These are phyloP conservation scores for Crithidia bombi DNA, from an alignment of 208 protist genomes.

Conservation along the genomic window DNA sequence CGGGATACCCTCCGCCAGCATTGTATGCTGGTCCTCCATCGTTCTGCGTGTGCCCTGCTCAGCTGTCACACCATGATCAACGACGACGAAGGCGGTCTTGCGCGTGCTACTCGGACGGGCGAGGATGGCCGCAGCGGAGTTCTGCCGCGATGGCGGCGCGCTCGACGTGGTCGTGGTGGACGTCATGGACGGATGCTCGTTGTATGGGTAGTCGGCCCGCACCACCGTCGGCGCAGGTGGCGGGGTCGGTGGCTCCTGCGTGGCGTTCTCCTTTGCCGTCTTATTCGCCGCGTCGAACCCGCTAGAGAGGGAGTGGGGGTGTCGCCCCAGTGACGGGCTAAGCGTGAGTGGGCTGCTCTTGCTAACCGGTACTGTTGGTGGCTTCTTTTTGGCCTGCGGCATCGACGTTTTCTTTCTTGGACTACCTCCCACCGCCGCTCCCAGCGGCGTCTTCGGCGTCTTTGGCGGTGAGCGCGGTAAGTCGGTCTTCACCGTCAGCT, in stretches of 20 bases:
- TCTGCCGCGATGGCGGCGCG: conserved; percentile 16
- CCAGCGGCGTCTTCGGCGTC: conserved; percentile 14
- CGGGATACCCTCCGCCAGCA: conserved; percentile 79
- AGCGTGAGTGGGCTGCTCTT: conserved; percentile 26
- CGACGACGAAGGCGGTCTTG: conserved; percentile 58
- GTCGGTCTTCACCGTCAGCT: conserved; percentile 18
- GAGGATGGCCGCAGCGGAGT: conserved; percentile 20
- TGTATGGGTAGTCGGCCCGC: conserved; percentile 1
- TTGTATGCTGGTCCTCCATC: conserved; percentile 91
- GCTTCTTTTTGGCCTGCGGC: conserved; percentile 30
- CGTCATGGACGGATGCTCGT: conserved; percentile 3
- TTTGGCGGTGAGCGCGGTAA: conserved; percentile 12
- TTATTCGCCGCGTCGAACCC: background rate
- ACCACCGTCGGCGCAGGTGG: conserved; percentile 8
- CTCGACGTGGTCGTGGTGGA: conserved; percentile 20
- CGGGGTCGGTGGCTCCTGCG: background rate
- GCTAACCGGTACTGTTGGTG: conserved; percentile 26
- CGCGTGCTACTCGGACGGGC: conserved; percentile 36
- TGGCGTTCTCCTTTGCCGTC: background rate
- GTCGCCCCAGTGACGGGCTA: conserved; percentile 17
- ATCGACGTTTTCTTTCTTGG: conserved; percentile 21
- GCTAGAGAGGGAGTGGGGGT: conserved; percentile 21
- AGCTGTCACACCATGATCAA: conserved; percentile 81
- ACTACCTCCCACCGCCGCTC: background rate
- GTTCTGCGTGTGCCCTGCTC: conserved; percentile 85